Conservation (phyloP, 768 basidiomycete species). For the Termitomyces heimii region DNA sequence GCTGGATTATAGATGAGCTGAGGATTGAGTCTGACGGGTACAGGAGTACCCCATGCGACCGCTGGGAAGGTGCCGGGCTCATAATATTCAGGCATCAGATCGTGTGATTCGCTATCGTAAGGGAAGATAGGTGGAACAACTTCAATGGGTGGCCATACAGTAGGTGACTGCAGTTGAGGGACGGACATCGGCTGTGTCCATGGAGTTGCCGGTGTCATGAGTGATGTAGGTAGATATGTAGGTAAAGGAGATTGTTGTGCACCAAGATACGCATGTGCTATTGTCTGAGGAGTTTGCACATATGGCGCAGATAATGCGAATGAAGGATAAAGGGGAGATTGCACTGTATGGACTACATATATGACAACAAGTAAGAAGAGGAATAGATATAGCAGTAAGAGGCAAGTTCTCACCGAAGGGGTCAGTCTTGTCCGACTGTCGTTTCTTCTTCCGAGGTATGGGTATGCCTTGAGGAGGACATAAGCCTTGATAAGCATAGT, state of each 20-base stretch:
- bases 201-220: constrained; percentile 1
- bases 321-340: constrained; percentile 4
- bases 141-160: constrained; percentile 7
- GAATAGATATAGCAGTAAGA: too few species aligned
- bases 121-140: constrained; percentile 3
- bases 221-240: not conserved
- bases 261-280: not conserved
- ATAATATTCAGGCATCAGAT: not conserved
- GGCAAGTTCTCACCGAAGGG: constrained; percentile 3
- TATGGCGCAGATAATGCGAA: constrained; percentile 3
- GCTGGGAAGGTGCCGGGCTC: constrained; percentile 21
- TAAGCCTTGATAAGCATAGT: not conserved
- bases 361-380: not conserved
- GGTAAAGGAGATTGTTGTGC: not conserved
- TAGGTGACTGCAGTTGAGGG: not conserved
- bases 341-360: constrained; percentile 5
- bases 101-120: not conserved
- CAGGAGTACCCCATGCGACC: constrained; percentile 11
- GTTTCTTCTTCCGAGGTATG: constrained; percentile 5
- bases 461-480: constrained; percentile 5
- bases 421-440: not conserved
- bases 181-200: constrained; percentile 3
- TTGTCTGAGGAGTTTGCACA: constrained; percentile 3
- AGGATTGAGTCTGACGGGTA: constrained; percentile 22
- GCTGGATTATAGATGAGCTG: constrained; percentile 32